Percentiles rank a stretch among this genome's conserved stretches.
Conservation (phyloP, 2,329 filamentous ascomycete genomes). For the Aspergillus nomiae region DNA sequence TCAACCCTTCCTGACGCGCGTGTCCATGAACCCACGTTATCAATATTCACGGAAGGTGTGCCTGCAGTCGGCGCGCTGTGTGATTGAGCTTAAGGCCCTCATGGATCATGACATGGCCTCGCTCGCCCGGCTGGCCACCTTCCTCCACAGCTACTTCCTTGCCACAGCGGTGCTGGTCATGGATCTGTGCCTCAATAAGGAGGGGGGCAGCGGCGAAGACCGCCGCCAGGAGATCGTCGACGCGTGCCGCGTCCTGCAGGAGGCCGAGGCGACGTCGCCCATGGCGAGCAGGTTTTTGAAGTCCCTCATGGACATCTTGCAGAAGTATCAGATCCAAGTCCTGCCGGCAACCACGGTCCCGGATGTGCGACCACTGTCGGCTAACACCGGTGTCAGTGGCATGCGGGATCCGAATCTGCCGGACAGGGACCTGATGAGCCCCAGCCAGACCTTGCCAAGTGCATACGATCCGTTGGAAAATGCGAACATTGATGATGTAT, state of each 20-base stretch:
- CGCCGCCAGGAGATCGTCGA: neutral
- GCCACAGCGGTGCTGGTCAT: neutral
- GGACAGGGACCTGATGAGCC: too few relatives aligned
- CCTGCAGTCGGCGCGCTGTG: conserved; percentile 7
- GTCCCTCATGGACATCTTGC: neutral
- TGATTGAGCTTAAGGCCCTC: conserved; percentile 1
- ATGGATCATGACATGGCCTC: neutral
- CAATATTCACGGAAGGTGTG: conserved; percentile 6
- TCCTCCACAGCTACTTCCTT: too few relatives aligned
- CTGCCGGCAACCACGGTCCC: neutral
- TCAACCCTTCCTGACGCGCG: neutral
- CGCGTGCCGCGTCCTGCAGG: neutral
- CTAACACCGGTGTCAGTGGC: neutral
- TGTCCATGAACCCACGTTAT: conserved; percentile 3
- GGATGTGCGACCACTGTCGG: neutral
- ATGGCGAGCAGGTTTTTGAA: neutral
- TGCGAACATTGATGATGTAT: neutral
- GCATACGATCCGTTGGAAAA: neutral
- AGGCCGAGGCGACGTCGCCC: neutral
- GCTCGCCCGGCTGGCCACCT: neutral
- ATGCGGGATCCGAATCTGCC: too few relatives aligned
- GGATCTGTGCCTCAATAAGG: conserved; percentile 1
- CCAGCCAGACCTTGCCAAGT: neutral
- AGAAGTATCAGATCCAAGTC: neutral
- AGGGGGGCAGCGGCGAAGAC: neutral